A percentile compares a stretch with the other conserved stretches of the same genome.
These are phyloP conservation scores for Tetramitus jugosus DNA, from an alignment of 208 protist genomes.

Conservation along the genomic window DNA sequence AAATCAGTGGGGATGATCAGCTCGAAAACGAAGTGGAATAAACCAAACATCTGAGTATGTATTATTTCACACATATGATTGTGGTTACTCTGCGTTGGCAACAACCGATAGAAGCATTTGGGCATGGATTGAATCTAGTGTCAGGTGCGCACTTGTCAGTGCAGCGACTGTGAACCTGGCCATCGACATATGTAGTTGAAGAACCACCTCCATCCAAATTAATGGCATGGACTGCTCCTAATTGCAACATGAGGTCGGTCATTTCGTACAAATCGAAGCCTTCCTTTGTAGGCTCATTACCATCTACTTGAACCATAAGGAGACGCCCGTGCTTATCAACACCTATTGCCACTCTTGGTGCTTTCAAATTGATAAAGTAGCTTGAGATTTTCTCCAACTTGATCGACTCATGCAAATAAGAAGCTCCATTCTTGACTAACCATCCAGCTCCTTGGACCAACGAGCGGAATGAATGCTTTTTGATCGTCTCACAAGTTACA, in stretches of 20 bases:
- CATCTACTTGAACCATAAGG: conserved; percentile 30
- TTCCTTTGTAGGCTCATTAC: neutral
- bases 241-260: conserved; percentile 25
- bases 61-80: neutral
- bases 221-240: conserved; percentile 36
- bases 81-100: neutral
- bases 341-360: conserved; percentile 27
- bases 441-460: conserved; percentile 33
- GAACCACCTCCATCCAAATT: conserved; percentile 40
- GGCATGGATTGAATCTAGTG: neutral
- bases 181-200: conserved; percentile 6
- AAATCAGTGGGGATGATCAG: too few species aligned
- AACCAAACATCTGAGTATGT: too few species aligned
- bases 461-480: neutral
- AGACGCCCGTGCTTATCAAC: conserved; percentile 25
- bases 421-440: conserved; percentile 30
- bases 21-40: too few species aligned
- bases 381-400: conserved; percentile 18
- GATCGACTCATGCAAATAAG: conserved; percentile 24
- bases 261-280: conserved; percentile 28
- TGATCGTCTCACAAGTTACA: neutral
- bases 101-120: neutral
- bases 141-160: neutral
- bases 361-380: conserved; percentile 23
- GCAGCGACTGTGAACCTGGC: neutral